These are phyloP conservation scores for Candida golubevii DNA, from an alignment of 805 yeast genomes.

Conservation along the genomic window DNA sequence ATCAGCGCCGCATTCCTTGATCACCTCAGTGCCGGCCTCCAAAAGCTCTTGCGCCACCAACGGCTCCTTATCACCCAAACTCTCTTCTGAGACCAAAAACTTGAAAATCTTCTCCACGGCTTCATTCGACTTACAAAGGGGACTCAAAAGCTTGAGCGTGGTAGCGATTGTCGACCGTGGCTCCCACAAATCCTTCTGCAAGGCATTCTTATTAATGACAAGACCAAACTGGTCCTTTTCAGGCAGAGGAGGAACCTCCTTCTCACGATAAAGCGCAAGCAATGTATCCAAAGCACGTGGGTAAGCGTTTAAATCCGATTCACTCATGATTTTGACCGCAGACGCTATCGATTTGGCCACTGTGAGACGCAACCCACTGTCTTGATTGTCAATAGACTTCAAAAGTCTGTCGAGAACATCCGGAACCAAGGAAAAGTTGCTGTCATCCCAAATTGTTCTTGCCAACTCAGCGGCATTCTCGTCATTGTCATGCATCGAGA, in stretches of 20 bases:
- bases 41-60: slow-evolving; percentile 78
- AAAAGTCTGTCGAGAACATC: slow-evolving; percentile 47
- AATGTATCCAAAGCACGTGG: slow-evolving; percentile 40
- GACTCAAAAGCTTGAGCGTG: slow-evolving; percentile 54
- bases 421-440: slow-evolving; percentile 45
- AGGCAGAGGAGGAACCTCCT: slow-evolving; percentile 72
- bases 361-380: slow-evolving; percentile 68
- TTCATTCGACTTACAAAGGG: slow-evolving; percentile 33
- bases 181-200: slow-evolving; percentile 77
- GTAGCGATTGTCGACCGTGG: slow-evolving; percentile 77
- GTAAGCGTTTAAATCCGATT: slow-evolving; percentile 20
- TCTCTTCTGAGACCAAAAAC: slow-evolving; percentile 58
- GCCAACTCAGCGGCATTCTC: slow-evolving; percentile 61
- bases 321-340: slow-evolving; percentile 39
- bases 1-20: slow-evolving; percentile 59
- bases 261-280: slow-evolving; percentile 52
- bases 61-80: slow-evolving; percentile 70
- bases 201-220: slow-evolving; percentile 55
- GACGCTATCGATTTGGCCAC: slow-evolving; percentile 66
- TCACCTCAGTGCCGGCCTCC: slow-evolving; percentile 79
- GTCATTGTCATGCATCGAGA: slow-evolving; percentile 72
- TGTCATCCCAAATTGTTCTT: slow-evolving; percentile 81
- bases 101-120: slow-evolving; percentile 53
- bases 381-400: slow-evolving; percentile 46
- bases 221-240: slow-evolving; percentile 77